phyloP scores from a whole-genome alignment of 2,329 filamentous ascomycete genomes.

The Calonectria pauciramosa region DNA sequence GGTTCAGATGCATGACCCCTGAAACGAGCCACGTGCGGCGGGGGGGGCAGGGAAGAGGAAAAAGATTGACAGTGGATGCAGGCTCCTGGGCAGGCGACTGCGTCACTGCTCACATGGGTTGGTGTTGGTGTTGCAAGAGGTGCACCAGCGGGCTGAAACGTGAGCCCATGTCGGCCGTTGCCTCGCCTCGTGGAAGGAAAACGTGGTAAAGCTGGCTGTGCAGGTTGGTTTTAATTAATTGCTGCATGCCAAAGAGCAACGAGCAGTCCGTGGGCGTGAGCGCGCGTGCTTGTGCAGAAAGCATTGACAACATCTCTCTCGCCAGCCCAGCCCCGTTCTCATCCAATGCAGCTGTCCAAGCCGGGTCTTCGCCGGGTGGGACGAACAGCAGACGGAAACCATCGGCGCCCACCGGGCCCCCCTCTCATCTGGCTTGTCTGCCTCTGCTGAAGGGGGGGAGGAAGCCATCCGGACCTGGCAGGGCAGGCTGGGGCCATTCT shows the following conservation, averaged over 20 bases:
- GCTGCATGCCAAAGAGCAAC: background rate
- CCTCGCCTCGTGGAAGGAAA: background rate
- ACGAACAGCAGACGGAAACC: background rate
- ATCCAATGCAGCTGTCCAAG: background rate
- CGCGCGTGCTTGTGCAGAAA: background rate
- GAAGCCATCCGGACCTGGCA: slow-evolving; percentile 18
- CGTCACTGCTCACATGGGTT: background rate
- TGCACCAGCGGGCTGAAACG: slow-evolving; percentile 40
- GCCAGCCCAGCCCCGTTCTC: background rate
- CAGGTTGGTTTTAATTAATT: background rate
- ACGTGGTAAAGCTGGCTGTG: background rate
- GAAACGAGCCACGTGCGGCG: slow-evolving; percentile 35
- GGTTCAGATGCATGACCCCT: slow-evolving; percentile 21
- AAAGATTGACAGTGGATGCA: slow-evolving; percentile 8
- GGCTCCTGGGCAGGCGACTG: background rate
- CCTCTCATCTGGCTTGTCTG: background rate
- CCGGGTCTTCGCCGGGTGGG: background rate
- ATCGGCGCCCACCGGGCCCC: slow-evolving; percentile 6
- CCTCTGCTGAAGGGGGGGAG: background rate
- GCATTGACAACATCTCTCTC: background rate
- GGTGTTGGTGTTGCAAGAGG: background rate
- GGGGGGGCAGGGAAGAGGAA: slow-evolving; percentile 23
- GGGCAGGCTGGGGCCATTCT: background rate
- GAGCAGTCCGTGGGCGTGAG: background rate
- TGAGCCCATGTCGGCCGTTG: slow-evolving; percentile 33